phyloP scores from a whole-genome alignment of 2,329 filamentous ascomycete species.

The Alternaria panax region DNA sequence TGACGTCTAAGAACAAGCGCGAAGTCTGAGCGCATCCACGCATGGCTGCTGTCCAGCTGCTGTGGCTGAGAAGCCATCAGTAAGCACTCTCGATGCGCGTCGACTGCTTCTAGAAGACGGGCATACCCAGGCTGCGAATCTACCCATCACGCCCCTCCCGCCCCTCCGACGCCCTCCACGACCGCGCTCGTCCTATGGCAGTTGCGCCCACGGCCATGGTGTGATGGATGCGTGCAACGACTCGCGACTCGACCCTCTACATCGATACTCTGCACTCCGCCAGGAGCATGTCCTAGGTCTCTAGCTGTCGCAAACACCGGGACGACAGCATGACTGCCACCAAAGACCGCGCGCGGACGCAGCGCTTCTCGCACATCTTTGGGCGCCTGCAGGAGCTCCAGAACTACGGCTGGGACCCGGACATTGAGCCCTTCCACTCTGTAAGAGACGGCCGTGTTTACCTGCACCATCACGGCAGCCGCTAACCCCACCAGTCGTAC shows the following conservation, averaged over 20 bases:
- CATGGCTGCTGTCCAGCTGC: conserved; percentile 1
- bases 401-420: conserved; percentile 51
- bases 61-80: conserved; percentile 21
- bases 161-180: not conserved
- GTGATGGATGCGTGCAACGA: conserved; percentile 1
- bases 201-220: conserved; percentile 5
- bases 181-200: conserved; percentile 8
- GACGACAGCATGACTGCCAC: conserved; percentile 29
- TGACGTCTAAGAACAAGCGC: conserved; percentile 16
- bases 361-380: conserved; percentile 44
- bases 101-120: not conserved
- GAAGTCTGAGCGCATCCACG: conserved; percentile 10
- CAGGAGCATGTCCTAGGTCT: conserved; percentile 15
- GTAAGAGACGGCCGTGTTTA: conserved; percentile 33
- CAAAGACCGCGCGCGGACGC: conserved; percentile 22
- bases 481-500: conserved; percentile 66
- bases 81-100: conserved; percentile 21
- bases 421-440: conserved; percentile 57
- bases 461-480: not conserved
- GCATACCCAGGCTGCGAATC: conserved; percentile 2
- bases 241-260: not conserved
- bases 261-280: not conserved
- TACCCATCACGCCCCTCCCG: conserved; percentile 5
- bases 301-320: not conserved
- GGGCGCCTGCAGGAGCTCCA: conserved; percentile 49